A percentile compares a stretch with the other conserved stretches of the same genome.
phyloP scores from a whole-genome alignment of 139 green algal genomes.

The Gonium pectorale region DNA sequence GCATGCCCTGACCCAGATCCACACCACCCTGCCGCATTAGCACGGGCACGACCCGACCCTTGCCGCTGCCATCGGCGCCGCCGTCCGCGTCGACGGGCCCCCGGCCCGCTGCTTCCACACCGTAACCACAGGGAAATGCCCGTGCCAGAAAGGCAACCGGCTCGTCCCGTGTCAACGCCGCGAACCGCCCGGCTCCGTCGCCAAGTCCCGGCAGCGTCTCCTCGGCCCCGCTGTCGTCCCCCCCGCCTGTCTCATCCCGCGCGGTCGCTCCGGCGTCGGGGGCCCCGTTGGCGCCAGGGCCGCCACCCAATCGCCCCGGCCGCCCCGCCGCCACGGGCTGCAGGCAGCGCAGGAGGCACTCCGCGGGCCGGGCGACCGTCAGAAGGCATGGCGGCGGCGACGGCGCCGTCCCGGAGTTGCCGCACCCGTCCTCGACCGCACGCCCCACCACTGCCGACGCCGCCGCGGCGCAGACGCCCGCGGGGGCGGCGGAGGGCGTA shows the following conservation, averaged over 20 bases:
- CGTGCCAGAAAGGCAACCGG: constrained; percentile 6
- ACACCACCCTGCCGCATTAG: neutral
- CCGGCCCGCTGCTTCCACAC: neutral
- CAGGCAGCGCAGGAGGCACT: constrained; percentile 19
- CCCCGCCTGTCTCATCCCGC: neutral
- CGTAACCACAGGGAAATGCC: neutral
- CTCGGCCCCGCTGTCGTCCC: neutral
- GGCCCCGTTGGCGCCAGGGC: too few relatives aligned
- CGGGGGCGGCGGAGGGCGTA: neutral
- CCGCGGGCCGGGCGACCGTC: neutral
- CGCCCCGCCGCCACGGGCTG: neutral
- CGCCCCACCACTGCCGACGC: neutral
- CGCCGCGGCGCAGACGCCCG: neutral
- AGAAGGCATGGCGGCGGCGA: neutral
- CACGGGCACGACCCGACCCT: neutral
- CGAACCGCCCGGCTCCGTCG: too few relatives aligned
- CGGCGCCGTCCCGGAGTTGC: neutral
- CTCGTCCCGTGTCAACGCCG: too few relatives aligned
- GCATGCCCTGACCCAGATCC: neutral
- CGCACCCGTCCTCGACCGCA: neutral
- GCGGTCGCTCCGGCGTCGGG: neutral
- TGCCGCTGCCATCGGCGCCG: neutral
- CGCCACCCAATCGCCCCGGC: too few relatives aligned
- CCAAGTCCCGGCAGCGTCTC: too few relatives aligned
- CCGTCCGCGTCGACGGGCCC: neutral